Percentiles rank a stretch among this genome's conserved stretches.
Conservation (phyloP, 176 grass and related monocot genomes). For the Rhynchospora breviuscula region DNA sequence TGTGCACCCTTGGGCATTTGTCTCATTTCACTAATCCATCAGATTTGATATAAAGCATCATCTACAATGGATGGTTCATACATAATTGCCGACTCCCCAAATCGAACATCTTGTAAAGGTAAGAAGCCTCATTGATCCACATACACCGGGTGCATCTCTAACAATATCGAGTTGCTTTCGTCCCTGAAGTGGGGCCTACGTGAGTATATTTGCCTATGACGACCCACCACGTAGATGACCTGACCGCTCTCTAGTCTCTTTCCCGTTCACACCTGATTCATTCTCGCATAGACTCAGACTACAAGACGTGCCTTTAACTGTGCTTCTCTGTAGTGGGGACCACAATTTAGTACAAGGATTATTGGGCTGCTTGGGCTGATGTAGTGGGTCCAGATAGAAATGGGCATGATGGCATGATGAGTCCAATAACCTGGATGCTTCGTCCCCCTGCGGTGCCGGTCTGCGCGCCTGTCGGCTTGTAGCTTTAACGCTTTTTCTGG, state of each 20-base stretch:
- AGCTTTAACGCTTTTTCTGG: slow-evolving; percentile 12
- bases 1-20: neutral
- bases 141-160: neutral
- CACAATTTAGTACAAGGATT: neutral
- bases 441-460: slow-evolving; percentile 4
- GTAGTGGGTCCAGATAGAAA: neutral
- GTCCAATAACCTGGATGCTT: slow-evolving; percentile 23
- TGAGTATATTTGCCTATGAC: neutral
- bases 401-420: slow-evolving; percentile 10
- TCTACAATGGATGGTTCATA: neutral
- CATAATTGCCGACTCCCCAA: neutral
- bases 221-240: neutral
- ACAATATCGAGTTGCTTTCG: neutral
- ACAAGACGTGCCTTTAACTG: neutral
- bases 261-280: neutral
- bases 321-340: neutral
- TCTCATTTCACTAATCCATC: neutral
- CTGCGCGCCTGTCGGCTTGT: neutral
- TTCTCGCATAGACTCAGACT: neutral
- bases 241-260: neutral
- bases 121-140: too few relatives aligned
- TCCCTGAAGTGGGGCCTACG: neutral
- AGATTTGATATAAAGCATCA: neutral
- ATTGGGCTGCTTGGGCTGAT: neutral
- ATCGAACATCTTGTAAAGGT: neutral